A percentile compares a stretch with the other conserved stretches of the same genome.
Evolutionary conservation across 1,284 basidiomycete genomes (phyloP).

Genomic region (Ceratorhiza oryzae-sativae): DNA sequence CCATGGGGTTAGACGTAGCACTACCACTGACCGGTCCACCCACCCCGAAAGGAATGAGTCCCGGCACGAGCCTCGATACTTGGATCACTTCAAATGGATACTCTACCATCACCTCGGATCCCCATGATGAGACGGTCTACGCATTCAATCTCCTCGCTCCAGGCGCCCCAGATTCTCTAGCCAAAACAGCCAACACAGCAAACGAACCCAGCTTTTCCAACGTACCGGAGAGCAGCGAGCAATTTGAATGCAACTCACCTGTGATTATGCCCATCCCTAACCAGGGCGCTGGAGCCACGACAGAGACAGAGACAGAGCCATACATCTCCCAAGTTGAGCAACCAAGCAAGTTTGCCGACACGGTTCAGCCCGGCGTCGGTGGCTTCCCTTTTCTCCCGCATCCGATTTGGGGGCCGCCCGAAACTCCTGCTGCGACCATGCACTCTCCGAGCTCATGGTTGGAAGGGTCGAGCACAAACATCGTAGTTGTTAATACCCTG

Average conservation of each 20-base stretch:
- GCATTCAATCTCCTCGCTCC: slow-evolving; percentile 29
- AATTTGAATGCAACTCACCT: slow-evolving; percentile 9
- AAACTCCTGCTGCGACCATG: not conserved
- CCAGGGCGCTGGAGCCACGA: not conserved
- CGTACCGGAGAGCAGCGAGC: not conserved
- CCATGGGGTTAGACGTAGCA: not conserved
- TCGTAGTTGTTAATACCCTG: not conserved
- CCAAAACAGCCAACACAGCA: not conserved
- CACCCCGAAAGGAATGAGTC: not conserved
- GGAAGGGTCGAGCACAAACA: not conserved
- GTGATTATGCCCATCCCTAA: slow-evolving; percentile 2
- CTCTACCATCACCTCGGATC: not conserved
- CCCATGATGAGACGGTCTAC: not conserved
- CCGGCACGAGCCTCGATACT: not conserved
- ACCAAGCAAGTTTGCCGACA: not conserved
- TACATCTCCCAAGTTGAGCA: not conserved
- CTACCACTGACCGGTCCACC: not conserved
- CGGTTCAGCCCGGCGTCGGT: not conserved
- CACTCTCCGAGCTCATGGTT: not conserved
- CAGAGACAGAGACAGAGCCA: not conserved
- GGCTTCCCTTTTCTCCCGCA: not conserved
- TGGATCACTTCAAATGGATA: not conserved
- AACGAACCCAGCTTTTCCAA: slow-evolving; percentile 9
- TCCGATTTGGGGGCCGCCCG: not conserved
- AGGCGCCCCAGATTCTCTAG: not conserved